Conservation (phyloP, 1,284 basidiomycete genomes). For the Fomitopsis schrenkii region DNA sequence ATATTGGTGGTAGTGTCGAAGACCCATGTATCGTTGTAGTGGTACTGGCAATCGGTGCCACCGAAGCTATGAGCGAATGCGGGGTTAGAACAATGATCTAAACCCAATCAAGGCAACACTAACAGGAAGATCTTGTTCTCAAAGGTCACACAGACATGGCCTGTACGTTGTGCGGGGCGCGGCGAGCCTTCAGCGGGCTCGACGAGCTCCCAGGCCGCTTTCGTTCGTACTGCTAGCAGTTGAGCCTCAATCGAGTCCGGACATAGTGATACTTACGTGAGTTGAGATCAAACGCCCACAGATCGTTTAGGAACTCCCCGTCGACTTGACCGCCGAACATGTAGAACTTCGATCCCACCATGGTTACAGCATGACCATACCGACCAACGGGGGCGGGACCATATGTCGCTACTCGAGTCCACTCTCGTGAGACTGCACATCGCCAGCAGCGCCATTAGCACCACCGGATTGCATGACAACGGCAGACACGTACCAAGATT, state of each 20-base stretch:
- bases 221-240: slow-evolving; percentile 54
- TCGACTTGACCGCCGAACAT: slow-evolving; percentile 98
- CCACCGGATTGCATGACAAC: slow-evolving; percentile 2
- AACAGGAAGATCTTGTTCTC: slow-evolving; percentile 87
- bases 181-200: slow-evolving; percentile 57
- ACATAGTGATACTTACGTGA: slow-evolving; percentile 58
- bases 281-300: slow-evolving; percentile 97
- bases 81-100: slow-evolving; percentile 4
- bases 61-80: slow-evolving; percentile 67
- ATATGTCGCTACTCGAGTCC: slow-evolving; percentile 83
- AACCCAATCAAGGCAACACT: slow-evolving; percentile 23
- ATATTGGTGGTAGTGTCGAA: slow-evolving; percentile 81
- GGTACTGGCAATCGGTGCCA: slow-evolving; percentile 96
- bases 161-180: slow-evolving; percentile 84
- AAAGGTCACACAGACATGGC: slow-evolving; percentile 86
- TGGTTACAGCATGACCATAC: slow-evolving; percentile 94
- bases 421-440: slow-evolving; percentile 78
- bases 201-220: slow-evolving; percentile 78
- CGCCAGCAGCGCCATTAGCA: background rate
- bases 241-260: slow-evolving; percentile 8
- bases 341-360: slow-evolving; percentile 90
- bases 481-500: slow-evolving; percentile 72
- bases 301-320: slow-evolving; percentile 91
- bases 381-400: slow-evolving; percentile 81
- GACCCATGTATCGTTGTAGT: slow-evolving; percentile 99